These are phyloP conservation scores for Petasospora rhodanensis DNA, from an alignment of 1,139 yeast species.

Conservation along the genomic window DNA sequence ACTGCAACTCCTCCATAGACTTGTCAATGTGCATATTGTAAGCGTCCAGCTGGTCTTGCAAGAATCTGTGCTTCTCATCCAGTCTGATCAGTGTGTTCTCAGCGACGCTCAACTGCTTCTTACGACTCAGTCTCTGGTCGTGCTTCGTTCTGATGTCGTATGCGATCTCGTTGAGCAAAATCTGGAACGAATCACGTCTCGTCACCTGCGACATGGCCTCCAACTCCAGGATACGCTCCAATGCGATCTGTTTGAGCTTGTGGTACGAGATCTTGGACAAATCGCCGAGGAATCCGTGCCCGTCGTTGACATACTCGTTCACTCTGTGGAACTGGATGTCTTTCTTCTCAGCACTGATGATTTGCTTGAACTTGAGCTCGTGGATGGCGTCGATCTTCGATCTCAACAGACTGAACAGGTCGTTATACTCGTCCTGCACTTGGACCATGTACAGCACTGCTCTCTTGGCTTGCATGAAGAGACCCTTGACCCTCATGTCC, in stretches of 20 bases:
- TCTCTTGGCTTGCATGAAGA: constrained; percentile 77
- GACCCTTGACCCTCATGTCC: constrained; percentile 43
- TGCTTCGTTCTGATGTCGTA: constrained; percentile 78
- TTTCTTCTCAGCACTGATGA: constrained; percentile 46
- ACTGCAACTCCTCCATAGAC: constrained; percentile 60
- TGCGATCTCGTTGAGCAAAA: constrained; percentile 76
- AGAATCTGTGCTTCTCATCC: constrained; percentile 55
- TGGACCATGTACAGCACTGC: constrained; percentile 75
- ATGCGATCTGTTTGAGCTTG: constrained; percentile 69
- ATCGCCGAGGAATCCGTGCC: constrained; percentile 26
- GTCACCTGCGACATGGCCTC: constrained; percentile 66
- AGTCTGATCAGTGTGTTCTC: constrained; percentile 56
- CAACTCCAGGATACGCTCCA: constrained; percentile 71
- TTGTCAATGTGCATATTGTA: constrained; percentile 68
- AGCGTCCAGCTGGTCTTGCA: constrained; percentile 57
- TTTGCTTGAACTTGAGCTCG: constrained; percentile 55
- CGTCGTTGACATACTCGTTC: constrained; percentile 26
- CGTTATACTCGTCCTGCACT: constrained; percentile 68
- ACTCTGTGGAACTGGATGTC: constrained; percentile 28
- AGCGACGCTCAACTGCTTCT: constrained; percentile 58
- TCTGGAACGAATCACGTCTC: constrained; percentile 72
- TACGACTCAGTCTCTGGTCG: constrained; percentile 58
- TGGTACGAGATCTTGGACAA: constrained; percentile 48
- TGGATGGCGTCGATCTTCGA: constrained; percentile 67
- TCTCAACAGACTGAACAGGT: constrained; percentile 66